Conservation (phyloP, 768 basidiomycete genomes). For the Sarcomyxa edulis region DNA sequence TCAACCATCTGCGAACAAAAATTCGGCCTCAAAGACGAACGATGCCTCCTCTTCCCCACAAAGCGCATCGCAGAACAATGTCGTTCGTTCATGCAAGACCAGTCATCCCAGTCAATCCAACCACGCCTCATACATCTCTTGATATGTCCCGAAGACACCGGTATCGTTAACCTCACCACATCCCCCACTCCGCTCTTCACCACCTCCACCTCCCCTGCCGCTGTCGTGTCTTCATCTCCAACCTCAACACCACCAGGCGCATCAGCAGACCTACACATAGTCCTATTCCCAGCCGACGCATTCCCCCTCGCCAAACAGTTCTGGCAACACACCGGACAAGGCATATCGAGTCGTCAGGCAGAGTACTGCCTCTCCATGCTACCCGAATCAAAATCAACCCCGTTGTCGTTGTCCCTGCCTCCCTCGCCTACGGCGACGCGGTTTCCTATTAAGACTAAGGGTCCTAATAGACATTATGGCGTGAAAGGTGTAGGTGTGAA, state of each 20-base stretch:
- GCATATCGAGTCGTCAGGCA: constrained; percentile 84
- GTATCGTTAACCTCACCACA: background rate
- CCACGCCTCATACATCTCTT: constrained; percentile 64
- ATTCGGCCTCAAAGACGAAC: constrained; percentile 68
- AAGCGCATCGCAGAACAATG: constrained; percentile 70
- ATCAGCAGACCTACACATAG: constrained; percentile 78
- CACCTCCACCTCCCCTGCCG: background rate
- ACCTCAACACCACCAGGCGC: constrained; percentile 19
- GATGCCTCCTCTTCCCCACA: constrained; percentile 76
- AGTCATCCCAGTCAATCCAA: constrained; percentile 36
- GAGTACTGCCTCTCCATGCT: constrained; percentile 77
- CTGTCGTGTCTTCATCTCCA: constrained; percentile 17
- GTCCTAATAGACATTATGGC: constrained; percentile 64
- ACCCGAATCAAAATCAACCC: constrained; percentile 36
- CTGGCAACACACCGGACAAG: constrained; percentile 94
- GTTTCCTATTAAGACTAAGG: constrained; percentile 33
- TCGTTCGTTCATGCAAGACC: constrained; percentile 61
- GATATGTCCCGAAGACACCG: constrained; percentile 60
- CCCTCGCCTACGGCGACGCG: constrained; percentile 24
- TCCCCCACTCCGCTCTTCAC: constrained; percentile 6
- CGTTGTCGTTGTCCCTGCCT: constrained; percentile 15
- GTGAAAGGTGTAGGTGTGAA: constrained; percentile 22
- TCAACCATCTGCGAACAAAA: constrained; percentile 71
- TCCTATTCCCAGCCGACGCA: constrained; percentile 61
- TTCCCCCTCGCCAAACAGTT: constrained; percentile 78